Evolutionary conservation across 148 eudicot genomes (phyloP).

Genomic region (Spergularia marina): DNA sequence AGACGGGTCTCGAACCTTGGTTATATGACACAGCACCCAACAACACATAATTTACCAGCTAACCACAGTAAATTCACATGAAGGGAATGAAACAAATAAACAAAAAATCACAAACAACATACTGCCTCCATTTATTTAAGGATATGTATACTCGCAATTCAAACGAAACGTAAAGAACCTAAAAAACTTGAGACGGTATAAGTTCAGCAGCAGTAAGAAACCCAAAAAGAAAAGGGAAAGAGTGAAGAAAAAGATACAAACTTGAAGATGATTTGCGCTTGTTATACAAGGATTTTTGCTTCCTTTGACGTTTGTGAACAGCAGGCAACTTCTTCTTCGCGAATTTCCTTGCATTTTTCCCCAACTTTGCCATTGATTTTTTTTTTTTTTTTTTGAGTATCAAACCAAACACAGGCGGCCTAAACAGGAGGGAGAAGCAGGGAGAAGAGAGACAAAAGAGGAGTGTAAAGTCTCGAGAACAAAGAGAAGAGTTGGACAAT

Average conservation of each 20-base stretch:
- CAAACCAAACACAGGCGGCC: neutral
- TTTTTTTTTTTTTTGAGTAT: neutral
- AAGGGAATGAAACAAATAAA: neutral
- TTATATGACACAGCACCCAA: too few species aligned
- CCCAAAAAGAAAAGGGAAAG: neutral
- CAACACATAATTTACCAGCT: neutral
- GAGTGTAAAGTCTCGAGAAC: neutral
- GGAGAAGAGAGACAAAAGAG: too few species aligned
- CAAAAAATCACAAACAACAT: neutral
- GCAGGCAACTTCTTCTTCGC: constrained; percentile 91
- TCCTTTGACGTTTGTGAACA: constrained; percentile 51
- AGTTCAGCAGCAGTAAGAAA: neutral
- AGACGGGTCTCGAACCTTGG: too few species aligned
- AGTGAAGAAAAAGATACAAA: constrained; percentile 20
- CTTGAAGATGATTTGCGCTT: constrained; percentile 54
- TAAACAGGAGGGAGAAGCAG: too few species aligned
- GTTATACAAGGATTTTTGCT: constrained; percentile 53
- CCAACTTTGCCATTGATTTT: constrained; percentile 69
- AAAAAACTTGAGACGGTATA: too few species aligned
- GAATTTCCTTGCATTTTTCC: constrained; percentile 92
- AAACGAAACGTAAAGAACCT: too few species aligned
- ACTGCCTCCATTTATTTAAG: neutral
- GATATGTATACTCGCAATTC: too few species aligned
- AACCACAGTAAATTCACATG: neutral
- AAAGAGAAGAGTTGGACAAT: neutral